Conservation (phyloP, 163 green algal species). For the Scenedesmus sp. region DNA sequence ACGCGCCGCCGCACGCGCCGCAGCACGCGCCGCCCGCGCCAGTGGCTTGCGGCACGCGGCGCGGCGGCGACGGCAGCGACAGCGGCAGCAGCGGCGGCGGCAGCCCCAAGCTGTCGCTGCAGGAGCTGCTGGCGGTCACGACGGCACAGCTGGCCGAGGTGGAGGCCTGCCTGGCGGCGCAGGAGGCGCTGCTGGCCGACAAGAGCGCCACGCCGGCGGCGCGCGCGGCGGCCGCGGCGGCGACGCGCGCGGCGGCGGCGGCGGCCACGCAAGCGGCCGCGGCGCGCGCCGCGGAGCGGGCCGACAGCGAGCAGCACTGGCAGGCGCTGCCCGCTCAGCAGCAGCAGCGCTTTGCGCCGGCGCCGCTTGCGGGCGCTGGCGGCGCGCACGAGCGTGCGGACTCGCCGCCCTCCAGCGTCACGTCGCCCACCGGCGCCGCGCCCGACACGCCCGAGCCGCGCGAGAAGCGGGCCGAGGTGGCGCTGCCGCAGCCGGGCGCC, state of each 20-base stretch:
- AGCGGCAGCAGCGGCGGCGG: background rate
- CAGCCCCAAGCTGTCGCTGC: background rate
- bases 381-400: background rate
- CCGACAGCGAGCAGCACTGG: background rate
- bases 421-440: background rate
- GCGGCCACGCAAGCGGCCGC: slow-evolving; percentile 11
- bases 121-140: slow-evolving; percentile 16
- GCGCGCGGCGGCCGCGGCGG: slow-evolving; percentile 6
- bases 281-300: background rate
- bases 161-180: slow-evolving; percentile 29
- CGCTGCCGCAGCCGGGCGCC: too few relatives aligned
- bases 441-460: slow-evolving; percentile 10
- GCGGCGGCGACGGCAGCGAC: background rate
- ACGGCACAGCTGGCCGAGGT: slow-evolving; percentile 19
- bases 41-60: background rate
- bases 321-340: background rate
- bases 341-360: background rate
- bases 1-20: background rate
- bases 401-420: too few relatives aligned
- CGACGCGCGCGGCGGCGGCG: slow-evolving; percentile 3
- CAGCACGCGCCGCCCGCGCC: background rate
- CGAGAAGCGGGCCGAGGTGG: background rate
- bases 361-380: background rate
- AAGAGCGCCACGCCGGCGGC: background rate
- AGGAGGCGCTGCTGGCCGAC: slow-evolving; percentile 25